These are phyloP conservation scores for Forsythia viridissima DNA, from an alignment of 257 asterid species.

Conservation along the genomic window DNA sequence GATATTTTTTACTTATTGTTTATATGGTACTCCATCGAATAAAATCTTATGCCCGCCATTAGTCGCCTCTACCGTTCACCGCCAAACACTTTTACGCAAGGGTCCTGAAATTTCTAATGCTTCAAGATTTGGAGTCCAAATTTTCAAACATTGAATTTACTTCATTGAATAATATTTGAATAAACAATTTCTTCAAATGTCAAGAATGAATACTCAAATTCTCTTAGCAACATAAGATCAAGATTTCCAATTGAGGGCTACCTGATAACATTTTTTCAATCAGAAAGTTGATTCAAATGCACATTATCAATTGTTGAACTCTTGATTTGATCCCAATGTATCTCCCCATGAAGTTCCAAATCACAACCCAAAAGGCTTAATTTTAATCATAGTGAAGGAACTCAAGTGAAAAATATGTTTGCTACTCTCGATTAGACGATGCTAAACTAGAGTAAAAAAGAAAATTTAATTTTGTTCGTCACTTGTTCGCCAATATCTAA, in stretches of 20 bases:
- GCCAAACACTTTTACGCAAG: not conserved
- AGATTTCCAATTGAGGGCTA: conserved; percentile 14
- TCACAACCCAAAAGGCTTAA: conserved; percentile 3
- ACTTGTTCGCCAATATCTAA: too few relatives aligned
- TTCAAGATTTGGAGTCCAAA: conserved; percentile 17
- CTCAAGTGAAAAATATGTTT: too few relatives aligned
- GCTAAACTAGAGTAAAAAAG: too few relatives aligned
- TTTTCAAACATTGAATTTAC: not conserved
- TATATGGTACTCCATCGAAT: too few relatives aligned
- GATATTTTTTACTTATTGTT: too few relatives aligned
- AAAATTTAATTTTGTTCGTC: too few relatives aligned
- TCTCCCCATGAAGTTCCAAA: not conserved
- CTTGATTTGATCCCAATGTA: conserved; percentile 11
- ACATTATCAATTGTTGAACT: not conserved
- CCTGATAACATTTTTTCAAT: conserved; percentile 6
- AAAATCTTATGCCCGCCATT: too few relatives aligned
- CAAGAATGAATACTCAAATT: not conserved
- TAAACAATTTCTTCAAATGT: not conserved
- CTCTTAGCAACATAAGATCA: not conserved
- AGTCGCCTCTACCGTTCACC: too few relatives aligned
- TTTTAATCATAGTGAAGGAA: not conserved
- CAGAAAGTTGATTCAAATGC: not conserved
- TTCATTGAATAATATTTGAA: not conserved
- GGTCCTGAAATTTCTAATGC: not conserved
- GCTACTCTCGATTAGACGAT: too few relatives aligned